These are phyloP conservation scores for Backusella parvicylindrica DNA, from an alignment of 192 early-diverging fungal species.

Conservation along the genomic window DNA sequence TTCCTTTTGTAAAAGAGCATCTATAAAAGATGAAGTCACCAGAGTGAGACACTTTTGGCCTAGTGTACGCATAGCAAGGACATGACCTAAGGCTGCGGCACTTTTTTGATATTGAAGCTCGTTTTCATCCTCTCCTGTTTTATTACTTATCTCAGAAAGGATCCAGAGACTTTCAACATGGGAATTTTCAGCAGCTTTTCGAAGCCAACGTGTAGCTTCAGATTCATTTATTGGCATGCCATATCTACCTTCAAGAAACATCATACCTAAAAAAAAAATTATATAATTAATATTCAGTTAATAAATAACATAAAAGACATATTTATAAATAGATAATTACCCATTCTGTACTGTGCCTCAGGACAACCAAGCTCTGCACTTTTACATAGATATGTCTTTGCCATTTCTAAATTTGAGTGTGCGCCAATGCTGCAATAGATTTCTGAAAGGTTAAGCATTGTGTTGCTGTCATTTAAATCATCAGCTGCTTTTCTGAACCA, in stretches of 20 bases:
- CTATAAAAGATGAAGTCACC: neutral
- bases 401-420: neutral
- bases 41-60: neutral
- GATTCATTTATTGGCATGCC: conserved; percentile 4
- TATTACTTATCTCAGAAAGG: neutral
- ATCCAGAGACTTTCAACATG: conserved; percentile 3
- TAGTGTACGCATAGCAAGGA: conserved; percentile 17
- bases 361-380: conserved; percentile 14
- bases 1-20: conserved; percentile 6
- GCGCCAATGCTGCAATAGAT: conserved; percentile 2
- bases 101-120: conserved; percentile 3
- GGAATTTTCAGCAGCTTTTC: neutral
- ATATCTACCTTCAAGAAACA: neutral
- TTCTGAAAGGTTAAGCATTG: conserved; percentile 15
- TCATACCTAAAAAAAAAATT: no score
- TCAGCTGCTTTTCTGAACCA: conserved; percentile 33
- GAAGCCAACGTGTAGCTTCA: conserved; percentile 16
- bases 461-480: conserved; percentile 14
- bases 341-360: conserved; percentile 25
- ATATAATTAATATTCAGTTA: no score
- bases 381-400: conserved; percentile 8
- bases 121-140: neutral
- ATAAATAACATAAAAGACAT: no score
- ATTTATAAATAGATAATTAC: neutral
- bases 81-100: conserved; percentile 12